Evolutionary conservation across 371 early-diverging fungal species (phyloP).

Genomic region (Zancudomyces culisetae): DNA sequence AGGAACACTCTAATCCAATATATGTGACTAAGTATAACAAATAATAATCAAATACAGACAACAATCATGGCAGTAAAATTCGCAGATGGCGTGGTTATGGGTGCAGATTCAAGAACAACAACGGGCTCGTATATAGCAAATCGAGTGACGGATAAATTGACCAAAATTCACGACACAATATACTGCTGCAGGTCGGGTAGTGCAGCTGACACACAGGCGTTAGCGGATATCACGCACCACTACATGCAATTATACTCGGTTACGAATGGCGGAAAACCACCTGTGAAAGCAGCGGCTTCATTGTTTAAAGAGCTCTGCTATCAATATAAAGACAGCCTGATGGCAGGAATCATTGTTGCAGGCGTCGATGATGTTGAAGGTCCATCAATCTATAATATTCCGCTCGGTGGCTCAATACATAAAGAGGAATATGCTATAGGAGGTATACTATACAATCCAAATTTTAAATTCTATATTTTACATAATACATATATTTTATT

Average conservation of each 20-base stretch:
- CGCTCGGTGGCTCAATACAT: slow-evolving; percentile 89
- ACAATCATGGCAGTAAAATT: slow-evolving; percentile 98
- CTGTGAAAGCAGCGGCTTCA: slow-evolving; percentile 83
- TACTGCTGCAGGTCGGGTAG: slow-evolving; percentile 97
- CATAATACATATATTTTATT: too few species aligned
- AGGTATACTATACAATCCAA: too few species aligned
- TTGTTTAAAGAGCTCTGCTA: slow-evolving; percentile 91
- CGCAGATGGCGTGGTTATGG: slow-evolving; percentile 91
- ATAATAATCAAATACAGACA: slow-evolving; percentile 76
- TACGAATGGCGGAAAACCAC: slow-evolving; percentile 66
- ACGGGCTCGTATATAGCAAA: slow-evolving; percentile 96
- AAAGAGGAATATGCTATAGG: slow-evolving; percentile 89
- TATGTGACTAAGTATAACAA: too few species aligned
- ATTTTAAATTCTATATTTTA: too few species aligned
- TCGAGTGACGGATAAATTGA: slow-evolving; percentile 97
- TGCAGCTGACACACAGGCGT: slow-evolving; percentile 98
- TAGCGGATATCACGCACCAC: slow-evolving; percentile 89
- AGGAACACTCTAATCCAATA: too few species aligned
- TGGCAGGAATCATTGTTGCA: slow-evolving; percentile 97
- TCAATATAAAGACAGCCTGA: slow-evolving; percentile 72
- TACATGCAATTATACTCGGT: slow-evolving; percentile 81
- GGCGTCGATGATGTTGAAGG: slow-evolving; percentile 93
- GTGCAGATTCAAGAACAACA: slow-evolving; percentile 97
- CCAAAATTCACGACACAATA: slow-evolving; percentile 84
- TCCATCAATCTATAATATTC: slow-evolving; percentile 83